Evolutionary conservation across 2,329 filamentous ascomycete species (phyloP).

Genomic region (Myriosclerotinia scirpicola): DNA sequence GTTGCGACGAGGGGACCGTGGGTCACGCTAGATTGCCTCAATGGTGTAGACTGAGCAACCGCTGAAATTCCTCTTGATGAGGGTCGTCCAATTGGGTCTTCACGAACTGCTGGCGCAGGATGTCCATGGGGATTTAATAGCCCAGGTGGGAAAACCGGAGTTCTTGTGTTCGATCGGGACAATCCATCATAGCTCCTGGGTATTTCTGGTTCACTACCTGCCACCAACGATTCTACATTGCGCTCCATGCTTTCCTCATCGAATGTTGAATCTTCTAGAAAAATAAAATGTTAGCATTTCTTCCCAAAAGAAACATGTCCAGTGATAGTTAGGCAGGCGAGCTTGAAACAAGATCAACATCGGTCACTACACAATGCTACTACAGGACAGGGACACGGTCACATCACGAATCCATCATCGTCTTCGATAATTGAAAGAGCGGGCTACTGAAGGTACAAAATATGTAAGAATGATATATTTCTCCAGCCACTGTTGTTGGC

Average conservation of each 20-base stretch:
- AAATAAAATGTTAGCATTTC: slow-evolving; percentile 32
- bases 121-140: slow-evolving; percentile 43
- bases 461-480: slow-evolving; percentile 52
- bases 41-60: slow-evolving; percentile 38
- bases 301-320: not conserved
- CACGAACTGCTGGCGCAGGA: slow-evolving; percentile 39
- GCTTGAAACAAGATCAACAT: slow-evolving; percentile 45
- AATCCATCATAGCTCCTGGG: slow-evolving; percentile 24
- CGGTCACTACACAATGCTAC: slow-evolving; percentile 28
- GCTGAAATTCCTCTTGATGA: slow-evolving; percentile 36
- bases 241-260: slow-evolving; percentile 59
- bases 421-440: slow-evolving; percentile 48
- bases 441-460: slow-evolving; percentile 44
- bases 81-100: slow-evolving; percentile 34
- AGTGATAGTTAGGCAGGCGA: slow-evolving; percentile 18
- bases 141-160: slow-evolving; percentile 50
- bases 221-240: slow-evolving; percentile 64
- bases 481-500: slow-evolving; percentile 45
- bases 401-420: slow-evolving; percentile 62
- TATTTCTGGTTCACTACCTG: slow-evolving; percentile 47
- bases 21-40: slow-evolving; percentile 28
- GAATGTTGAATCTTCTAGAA: slow-evolving; percentile 56
- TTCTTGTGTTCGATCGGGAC: slow-evolving; percentile 37
- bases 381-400: slow-evolving; percentile 38
- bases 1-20: slow-evolving; percentile 35